Conservation (phyloP, 495 filamentous ascomycete genomes). For the Penicillium odoratum region DNA sequence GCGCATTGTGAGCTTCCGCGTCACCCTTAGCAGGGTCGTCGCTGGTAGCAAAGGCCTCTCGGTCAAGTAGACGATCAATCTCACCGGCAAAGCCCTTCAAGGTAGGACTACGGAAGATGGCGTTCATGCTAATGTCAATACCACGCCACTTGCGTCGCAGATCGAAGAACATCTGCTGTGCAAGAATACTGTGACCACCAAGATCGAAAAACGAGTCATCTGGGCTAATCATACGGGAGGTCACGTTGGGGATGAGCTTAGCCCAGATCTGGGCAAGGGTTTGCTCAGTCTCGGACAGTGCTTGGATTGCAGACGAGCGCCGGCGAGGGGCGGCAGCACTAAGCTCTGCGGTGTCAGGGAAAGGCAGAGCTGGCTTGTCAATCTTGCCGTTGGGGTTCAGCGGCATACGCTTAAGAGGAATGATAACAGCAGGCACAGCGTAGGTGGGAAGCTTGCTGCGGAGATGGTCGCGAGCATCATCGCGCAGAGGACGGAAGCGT, state of each 20-base stretch:
- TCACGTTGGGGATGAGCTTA: constrained; percentile 52
- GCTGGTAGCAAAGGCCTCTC: constrained; percentile 34
- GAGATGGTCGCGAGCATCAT: constrained; percentile 73
- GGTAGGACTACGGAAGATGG: constrained; percentile 74
- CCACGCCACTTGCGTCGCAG: constrained; percentile 62
- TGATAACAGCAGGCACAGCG: constrained; percentile 77
- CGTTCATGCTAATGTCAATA: constrained; percentile 70
- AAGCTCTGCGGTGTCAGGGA: constrained; percentile 74
- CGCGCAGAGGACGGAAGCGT: constrained; percentile 64
- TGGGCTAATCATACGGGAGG: constrained; percentile 57
- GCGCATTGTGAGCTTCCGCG: constrained; percentile 27
- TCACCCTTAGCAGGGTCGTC: constrained; percentile 30
- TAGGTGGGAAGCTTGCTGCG: constrained; percentile 75
- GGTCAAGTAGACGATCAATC: constrained; percentile 63
- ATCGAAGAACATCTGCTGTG: constrained; percentile 79
- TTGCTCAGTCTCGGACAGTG: constrained; percentile 64
- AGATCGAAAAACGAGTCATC: constrained; percentile 82
- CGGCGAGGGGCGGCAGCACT: constrained; percentile 39
- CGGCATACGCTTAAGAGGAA: constrained; percentile 77
- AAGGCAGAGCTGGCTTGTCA: constrained; percentile 86
- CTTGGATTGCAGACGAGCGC: constrained; percentile 37
- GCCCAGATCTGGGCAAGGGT: constrained; percentile 69
- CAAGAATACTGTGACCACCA: constrained; percentile 85
- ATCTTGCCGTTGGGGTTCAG: constrained; percentile 96
- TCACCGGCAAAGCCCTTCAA: constrained; percentile 71